These are phyloP conservation scores for Boletus rubroflammeus DNA, from an alignment of 768 basidiomycete species.

Conservation along the genomic window DNA sequence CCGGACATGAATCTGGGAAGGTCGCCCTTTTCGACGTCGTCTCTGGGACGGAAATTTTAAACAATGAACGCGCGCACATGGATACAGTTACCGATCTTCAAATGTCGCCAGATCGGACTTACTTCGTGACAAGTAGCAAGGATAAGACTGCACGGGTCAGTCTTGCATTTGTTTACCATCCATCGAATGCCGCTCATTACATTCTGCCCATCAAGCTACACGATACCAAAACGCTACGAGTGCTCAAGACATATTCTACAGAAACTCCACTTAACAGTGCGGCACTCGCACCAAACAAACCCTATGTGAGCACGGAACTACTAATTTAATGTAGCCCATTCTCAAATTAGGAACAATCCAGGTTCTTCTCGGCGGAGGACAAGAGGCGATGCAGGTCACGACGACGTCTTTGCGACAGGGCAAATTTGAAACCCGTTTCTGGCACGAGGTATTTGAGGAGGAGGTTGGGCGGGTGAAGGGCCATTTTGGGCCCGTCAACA, in stretches of 20 bases:
- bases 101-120: slow-evolving; percentile 82
- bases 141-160: slow-evolving; percentile 92
- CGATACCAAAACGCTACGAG: slow-evolving; percentile 81
- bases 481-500: slow-evolving; percentile 95
- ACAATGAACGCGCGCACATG: slow-evolving; percentile 85
- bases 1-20: slow-evolving; percentile 96
- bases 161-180: background rate
- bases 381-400: slow-evolving; percentile 96
- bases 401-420: slow-evolving; percentile 92
- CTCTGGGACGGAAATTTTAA: slow-evolving; percentile 76
- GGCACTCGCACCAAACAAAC: slow-evolving; percentile 75
- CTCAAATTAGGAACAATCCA: slow-evolving; percentile 25
- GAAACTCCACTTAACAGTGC: slow-evolving; percentile 97
- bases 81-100: slow-evolving; percentile 92
- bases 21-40: slow-evolving; percentile 87
- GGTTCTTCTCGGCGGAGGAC: slow-evolving; percentile 93
- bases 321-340: background rate
- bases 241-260: slow-evolving; percentile 90
- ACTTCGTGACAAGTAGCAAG: slow-evolving; percentile 95
- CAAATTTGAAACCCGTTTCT: slow-evolving; percentile 97
- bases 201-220: slow-evolving; percentile 54
- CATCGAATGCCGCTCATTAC: background rate
- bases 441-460: slow-evolving; percentile 96
- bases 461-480: slow-evolving; percentile 97
- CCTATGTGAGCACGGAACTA: slow-evolving; percentile 57